phyloP scores from a whole-genome alignment of 495 filamentous ascomycete species.

The Penicillium pulvis region DNA sequence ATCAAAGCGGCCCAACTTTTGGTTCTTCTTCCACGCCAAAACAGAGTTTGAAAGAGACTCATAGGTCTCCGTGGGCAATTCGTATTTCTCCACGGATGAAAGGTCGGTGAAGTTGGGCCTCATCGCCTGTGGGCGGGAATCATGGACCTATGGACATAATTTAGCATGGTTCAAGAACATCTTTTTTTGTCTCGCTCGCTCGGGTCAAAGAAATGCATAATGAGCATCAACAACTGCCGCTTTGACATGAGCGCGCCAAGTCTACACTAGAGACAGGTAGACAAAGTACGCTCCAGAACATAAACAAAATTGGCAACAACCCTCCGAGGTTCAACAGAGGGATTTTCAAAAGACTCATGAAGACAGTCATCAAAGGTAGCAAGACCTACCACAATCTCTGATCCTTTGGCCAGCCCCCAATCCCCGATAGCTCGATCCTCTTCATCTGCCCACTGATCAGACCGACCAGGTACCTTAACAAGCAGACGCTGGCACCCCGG shows the following conservation, averaged over 20 bases:
- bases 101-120: conserved; percentile 77
- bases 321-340: neutral
- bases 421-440: conserved; percentile 39
- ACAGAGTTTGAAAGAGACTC: conserved; percentile 82
- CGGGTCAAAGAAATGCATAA: neutral
- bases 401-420: conserved; percentile 43
- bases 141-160: conserved; percentile 61
- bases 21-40: conserved; percentile 87
- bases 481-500: conserved; percentile 72
- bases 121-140: conserved; percentile 71
- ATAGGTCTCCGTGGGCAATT: conserved; percentile 79
- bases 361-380: neutral
- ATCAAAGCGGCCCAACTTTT: conserved; percentile 93
- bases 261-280: neutral
- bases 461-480: conserved; percentile 40
- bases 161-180: neutral
- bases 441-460: conserved; percentile 43
- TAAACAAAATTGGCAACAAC: neutral
- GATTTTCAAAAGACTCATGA: neutral
- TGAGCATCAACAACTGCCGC: too few species aligned
- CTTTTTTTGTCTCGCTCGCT: neutral
- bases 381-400: conserved; percentile 46
- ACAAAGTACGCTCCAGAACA: neutral
- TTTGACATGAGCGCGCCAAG: neutral
- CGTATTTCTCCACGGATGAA: conserved; percentile 81